These are phyloP conservation scores for Claviceps pazoutovae DNA, from an alignment of 2,329 filamentous ascomycete species.

Conservation along the genomic window DNA sequence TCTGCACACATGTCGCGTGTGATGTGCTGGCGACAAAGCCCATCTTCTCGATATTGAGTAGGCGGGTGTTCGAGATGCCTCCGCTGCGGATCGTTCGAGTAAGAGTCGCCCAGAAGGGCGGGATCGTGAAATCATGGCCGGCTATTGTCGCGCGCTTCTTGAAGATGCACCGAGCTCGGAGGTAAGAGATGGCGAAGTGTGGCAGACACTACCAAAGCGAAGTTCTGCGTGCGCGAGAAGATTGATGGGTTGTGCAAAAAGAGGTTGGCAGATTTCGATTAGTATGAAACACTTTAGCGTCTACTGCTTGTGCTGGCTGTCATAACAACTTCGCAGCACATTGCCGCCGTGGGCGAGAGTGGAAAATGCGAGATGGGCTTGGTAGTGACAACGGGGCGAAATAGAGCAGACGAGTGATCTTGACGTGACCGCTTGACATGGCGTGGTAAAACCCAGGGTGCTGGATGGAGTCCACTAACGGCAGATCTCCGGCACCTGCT, in stretches of 20 bases:
- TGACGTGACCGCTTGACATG: not conserved
- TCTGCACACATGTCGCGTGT: constrained; percentile 18
- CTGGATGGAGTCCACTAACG: constrained; percentile 17
- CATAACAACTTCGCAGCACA: constrained; percentile 16
- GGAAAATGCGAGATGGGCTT: constrained; percentile 11
- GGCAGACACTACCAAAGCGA: not conserved
- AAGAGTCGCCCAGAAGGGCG: constrained; percentile 25
- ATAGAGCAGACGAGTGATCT: not conserved
- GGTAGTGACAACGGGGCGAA: constrained; percentile 14
- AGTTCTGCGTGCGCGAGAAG: not conserved
- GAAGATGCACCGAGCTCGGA: constrained; percentile 1
- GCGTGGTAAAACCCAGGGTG: not conserved
- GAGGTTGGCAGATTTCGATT: not conserved
- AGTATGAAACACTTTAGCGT: constrained; percentile 1
- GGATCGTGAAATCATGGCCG: constrained; percentile 27
- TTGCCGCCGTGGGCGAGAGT: constrained; percentile 18
- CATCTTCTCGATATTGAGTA: constrained; percentile 14
- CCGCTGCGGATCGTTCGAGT: constrained; percentile 21
- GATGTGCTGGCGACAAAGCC: constrained; percentile 15
- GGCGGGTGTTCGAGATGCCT: constrained; percentile 13
- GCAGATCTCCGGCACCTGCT: constrained; percentile 13
- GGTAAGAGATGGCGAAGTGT: constrained; percentile 4
- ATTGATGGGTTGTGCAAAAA: not conserved
- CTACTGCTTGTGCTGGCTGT: constrained; percentile 6
- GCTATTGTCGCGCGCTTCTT: not conserved